Evolutionary conservation across 139 green algal genomes (phyloP), one percentile per base, ranked within the genome.

Genomic region (Ettlia oleoabundans): DNA sequence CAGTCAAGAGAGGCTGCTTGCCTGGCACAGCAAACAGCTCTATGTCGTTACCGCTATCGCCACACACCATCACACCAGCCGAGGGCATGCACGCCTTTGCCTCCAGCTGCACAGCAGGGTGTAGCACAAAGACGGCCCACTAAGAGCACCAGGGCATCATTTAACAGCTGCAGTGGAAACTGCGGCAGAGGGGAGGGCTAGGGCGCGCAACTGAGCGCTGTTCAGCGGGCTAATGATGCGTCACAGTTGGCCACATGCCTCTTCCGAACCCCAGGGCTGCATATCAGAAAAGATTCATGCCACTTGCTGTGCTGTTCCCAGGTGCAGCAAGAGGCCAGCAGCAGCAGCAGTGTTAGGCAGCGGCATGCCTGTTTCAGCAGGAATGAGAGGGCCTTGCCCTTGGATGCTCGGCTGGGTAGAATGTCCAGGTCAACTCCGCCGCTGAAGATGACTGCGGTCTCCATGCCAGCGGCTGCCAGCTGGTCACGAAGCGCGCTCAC

Each of bases 31-130:
- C 65, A 84, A 98, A 97, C 70, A 99, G 86, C 88, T 98, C 96
- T 1, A 93, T 83, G 79, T 99, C 96, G 84, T 98, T 98, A 62
- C 96, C 96, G 53, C 88, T 95, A 89, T 99, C 96, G 9, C 96
- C 96, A 85, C 93, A 96, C 41, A 97, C 96, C 88, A 98, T 87
- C n/a, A 90, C 82, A 47, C 86, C 91, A 24, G 87, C 74, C 24
- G 42, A 74, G 2, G 87, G 88, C 42, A 19, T n/a, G 1, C 83
- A 76, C 0, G 51, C 64, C 42, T 43, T 58, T 21, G 72, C 43
- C 66, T 86, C 78, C 28, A 91, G 70, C 86, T 89, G 79, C 80
- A 37, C 1, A 2, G 4, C 3, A 63, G 1, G 38, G 26, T 5
- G 1, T 2, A 5, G 6, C 55, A n/a, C n/a, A n/a, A n/a, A n/a